phyloP scores from a whole-genome alignment of 129 eudicot genomes.

The Glebionis coronaria region DNA sequence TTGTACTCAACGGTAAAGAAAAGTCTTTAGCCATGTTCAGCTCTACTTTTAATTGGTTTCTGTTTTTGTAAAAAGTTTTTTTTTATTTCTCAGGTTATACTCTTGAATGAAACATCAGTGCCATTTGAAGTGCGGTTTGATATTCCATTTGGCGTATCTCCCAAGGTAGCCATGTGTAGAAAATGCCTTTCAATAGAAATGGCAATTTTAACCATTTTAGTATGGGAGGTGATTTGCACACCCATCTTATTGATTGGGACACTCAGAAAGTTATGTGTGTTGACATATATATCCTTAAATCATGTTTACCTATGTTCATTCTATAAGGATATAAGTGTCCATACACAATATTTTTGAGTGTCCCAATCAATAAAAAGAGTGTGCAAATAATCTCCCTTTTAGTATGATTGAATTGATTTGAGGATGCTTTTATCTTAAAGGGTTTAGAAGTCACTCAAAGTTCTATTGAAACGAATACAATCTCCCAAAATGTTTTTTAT shows the following conservation, averaged over 20 bases:
- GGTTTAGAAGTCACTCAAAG: not conserved
- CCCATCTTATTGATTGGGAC: too few relatives aligned
- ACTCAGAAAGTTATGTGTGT: too few relatives aligned
- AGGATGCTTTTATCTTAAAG: not conserved
- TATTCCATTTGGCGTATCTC: slow-evolving; percentile 96
- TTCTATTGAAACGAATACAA: not conserved
- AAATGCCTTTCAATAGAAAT: slow-evolving; percentile 2
- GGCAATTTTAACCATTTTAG: slow-evolving; percentile 6
- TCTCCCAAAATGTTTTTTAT: not conserved
- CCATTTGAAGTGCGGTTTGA: slow-evolving; percentile 95
- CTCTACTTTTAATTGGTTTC: slow-evolving; percentile 3
- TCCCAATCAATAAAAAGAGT: too few relatives aligned
- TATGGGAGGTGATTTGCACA: too few relatives aligned
- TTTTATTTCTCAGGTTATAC: slow-evolving; percentile 61
- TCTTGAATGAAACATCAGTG: slow-evolving; percentile 66
- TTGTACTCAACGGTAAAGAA: slow-evolving; percentile 82
- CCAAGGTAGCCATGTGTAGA: slow-evolving; percentile 57
- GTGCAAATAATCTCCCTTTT: too few relatives aligned
- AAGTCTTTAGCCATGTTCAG: not conserved
- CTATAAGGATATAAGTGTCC: too few relatives aligned
- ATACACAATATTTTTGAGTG: too few relatives aligned
- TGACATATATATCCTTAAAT: too few relatives aligned
- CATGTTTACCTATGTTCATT: too few relatives aligned
- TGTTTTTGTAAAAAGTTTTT: not conserved
- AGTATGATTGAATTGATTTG: not conserved